phyloP scores from a whole-genome alignment of 169 alveolate species.

The Fabrea salina region DNA sequence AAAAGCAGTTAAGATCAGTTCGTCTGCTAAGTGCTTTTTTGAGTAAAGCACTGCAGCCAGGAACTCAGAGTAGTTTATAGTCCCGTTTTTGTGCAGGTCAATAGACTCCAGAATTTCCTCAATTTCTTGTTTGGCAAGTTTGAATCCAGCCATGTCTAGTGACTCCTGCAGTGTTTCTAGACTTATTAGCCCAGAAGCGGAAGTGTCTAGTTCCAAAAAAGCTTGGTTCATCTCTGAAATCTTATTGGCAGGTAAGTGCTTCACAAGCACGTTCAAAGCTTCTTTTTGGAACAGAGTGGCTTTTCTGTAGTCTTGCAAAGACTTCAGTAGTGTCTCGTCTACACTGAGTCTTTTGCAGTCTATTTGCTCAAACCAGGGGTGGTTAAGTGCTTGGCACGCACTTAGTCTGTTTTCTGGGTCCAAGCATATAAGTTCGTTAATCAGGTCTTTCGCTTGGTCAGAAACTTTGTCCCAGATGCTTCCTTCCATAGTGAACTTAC shows the following conservation, averaged over 20 bases:
- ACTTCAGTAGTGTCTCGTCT: neutral
- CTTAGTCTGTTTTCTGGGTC: conserved; percentile 20
- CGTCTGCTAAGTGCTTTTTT: neutral
- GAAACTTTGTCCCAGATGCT: neutral
- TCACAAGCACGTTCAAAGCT: neutral
- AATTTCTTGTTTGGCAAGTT: conserved; percentile 30
- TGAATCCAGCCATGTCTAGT: neutral
- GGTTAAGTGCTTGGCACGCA: conserved; percentile 22
- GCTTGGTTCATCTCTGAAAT: neutral
- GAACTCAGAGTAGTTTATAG: conserved; percentile 45
- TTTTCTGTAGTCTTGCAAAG: neutral
- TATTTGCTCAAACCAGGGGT: conserved; percentile 27
- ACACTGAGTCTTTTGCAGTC: too few relatives aligned
- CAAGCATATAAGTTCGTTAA: conserved; percentile 4
- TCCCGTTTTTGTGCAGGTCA: conserved; percentile 38
- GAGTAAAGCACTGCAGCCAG: conserved; percentile 41
- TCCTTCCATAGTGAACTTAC: neutral
- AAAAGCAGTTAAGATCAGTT: neutral
- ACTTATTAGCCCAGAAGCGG: conserved; percentile 20
- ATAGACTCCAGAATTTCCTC: conserved; percentile 23
- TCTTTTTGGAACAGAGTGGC: neutral
- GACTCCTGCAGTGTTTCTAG: conserved; percentile 28
- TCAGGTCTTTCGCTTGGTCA: conserved; percentile 22
- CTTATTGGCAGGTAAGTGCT: neutral
- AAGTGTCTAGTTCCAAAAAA: conserved; percentile 17